Evolutionary conservation across 768 basidiomycete genomes (phyloP).

Genomic region (Boletus rubescentipes): DNA sequence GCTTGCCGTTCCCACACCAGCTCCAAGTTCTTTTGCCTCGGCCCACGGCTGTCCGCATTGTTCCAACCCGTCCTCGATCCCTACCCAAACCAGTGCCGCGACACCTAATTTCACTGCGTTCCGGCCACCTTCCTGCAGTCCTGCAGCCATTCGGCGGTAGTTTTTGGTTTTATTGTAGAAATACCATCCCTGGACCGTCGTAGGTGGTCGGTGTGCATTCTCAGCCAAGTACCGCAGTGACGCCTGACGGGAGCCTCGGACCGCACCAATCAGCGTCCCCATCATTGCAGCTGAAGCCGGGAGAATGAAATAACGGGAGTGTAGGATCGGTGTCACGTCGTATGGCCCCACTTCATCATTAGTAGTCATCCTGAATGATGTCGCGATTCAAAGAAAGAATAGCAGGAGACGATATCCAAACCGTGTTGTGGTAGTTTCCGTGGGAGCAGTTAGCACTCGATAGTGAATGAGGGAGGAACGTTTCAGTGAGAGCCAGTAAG

Average conservation of each 20-base stretch:
- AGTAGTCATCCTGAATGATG: slow-evolving; percentile 17
- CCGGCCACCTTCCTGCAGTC: slow-evolving; percentile 60
- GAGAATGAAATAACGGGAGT: slow-evolving; percentile 57
- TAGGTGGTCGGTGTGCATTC: slow-evolving; percentile 85
- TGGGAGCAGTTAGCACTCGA: background rate
- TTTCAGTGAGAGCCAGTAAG: background rate
- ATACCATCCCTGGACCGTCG: slow-evolving; percentile 89
- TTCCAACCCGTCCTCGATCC: slow-evolving; percentile 44
- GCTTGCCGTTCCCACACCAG: slow-evolving; percentile 61
- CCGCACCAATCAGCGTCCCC: slow-evolving; percentile 68
- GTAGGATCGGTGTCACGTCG: slow-evolving; percentile 32
- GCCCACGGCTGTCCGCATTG: slow-evolving; percentile 35
- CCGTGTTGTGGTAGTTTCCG: background rate
- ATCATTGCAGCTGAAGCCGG: slow-evolving; percentile 58
- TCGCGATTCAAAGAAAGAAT: background rate
- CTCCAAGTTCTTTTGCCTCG: slow-evolving; percentile 55
- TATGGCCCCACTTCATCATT: slow-evolving; percentile 16
- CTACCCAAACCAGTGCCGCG: slow-evolving; percentile 48
- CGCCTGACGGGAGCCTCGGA: slow-evolving; percentile 70
- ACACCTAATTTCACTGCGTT: slow-evolving; percentile 54
- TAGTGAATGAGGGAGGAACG: background rate
- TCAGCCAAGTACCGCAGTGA: slow-evolving; percentile 85
- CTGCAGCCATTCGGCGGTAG: slow-evolving; percentile 77
- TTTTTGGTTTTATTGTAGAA: slow-evolving; percentile 97
- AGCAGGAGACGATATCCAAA: background rate